phyloP scores from a whole-genome alignment of 2,329 filamentous ascomycete species.

The Gyromitra esculenta region DNA sequence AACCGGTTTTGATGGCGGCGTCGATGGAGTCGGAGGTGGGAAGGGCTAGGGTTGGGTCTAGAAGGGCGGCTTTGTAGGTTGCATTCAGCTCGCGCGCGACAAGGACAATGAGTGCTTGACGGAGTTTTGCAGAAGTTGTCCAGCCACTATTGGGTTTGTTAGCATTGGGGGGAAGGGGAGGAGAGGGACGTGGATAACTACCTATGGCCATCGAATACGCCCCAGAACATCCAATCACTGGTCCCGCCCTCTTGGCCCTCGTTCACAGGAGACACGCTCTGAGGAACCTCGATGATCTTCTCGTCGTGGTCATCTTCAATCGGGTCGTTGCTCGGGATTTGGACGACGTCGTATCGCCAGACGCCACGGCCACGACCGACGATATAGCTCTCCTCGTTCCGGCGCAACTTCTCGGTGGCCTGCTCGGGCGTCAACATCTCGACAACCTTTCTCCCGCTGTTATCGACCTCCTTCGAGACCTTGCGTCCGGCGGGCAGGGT shows the following conservation, averaged over 20 bases:
- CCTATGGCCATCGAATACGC: slow-evolving; percentile 97
- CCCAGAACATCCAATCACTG: slow-evolving; percentile 99
- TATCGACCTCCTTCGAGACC: slow-evolving; percentile 86
- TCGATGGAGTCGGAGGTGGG: slow-evolving; percentile 86
- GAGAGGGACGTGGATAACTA: slow-evolving; percentile 60
- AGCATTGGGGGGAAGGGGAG: slow-evolving; percentile 6
- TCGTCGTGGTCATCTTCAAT: slow-evolving; percentile 99
- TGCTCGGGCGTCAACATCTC: slow-evolving; percentile 98
- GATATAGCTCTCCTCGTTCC: slow-evolving; percentile 89
- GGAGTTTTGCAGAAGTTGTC: slow-evolving; percentile 96
- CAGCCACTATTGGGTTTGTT: slow-evolving; percentile 72
- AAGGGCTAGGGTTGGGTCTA: slow-evolving; percentile 67
- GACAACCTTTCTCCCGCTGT: slow-evolving; percentile 74
- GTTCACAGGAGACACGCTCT: slow-evolving; percentile 67
- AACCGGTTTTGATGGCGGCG: slow-evolving; percentile 89
- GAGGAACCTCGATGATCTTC: slow-evolving; percentile 92
- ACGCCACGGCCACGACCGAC: slow-evolving; percentile 91
- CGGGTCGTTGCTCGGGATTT: slow-evolving; percentile 94
- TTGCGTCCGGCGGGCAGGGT: slow-evolving; percentile 86
- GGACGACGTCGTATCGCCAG: slow-evolving; percentile 91
- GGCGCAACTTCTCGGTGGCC: slow-evolving; percentile 85
- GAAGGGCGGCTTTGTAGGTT: slow-evolving; percentile 81
- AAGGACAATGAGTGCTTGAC: slow-evolving; percentile 89
- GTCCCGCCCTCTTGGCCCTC: slow-evolving; percentile 68
- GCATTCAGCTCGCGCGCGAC: slow-evolving; percentile 92